These are phyloP conservation scores for Cyberlindnera maritima DNA, from an alignment of 805 yeast species.

Conservation along the genomic window DNA sequence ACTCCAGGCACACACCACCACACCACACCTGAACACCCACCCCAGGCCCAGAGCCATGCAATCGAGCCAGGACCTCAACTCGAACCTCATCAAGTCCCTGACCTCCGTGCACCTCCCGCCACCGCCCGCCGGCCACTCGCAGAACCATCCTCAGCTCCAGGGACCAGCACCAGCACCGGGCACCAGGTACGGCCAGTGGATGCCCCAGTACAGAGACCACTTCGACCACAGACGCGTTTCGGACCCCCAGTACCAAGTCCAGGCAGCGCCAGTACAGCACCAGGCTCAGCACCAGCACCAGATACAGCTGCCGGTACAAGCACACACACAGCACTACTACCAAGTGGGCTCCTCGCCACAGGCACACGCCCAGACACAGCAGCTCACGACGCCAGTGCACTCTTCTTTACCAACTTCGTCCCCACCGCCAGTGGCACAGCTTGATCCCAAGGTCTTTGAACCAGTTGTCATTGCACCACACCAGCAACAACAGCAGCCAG, in stretches of 20 bases:
- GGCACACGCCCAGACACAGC: neutral
- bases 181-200: neutral
- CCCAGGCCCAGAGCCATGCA: slow-evolving; percentile 14
- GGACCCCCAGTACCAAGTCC: neutral
- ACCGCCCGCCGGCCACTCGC: slow-evolving; percentile 30
- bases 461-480: too few relatives aligned
- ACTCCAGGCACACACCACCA: too few relatives aligned
- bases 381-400: slow-evolving; percentile 8
- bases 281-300: too few relatives aligned
- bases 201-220: neutral
- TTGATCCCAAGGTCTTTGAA: neutral
- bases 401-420: slow-evolving; percentile 7
- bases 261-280: too few relatives aligned
- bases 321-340: neutral
- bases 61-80: slow-evolving; percentile 28
- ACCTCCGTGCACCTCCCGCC: slow-evolving; percentile 41
- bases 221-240: neutral
- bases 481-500: too few relatives aligned
- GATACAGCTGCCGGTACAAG: too few relatives aligned
- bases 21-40: neutral
- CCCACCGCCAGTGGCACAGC: slow-evolving; percentile 1
- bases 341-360: neutral
- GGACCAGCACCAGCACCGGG: neutral
- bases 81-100: slow-evolving; percentile 35
- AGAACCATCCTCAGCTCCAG: neutral